Base-by-base conservation (phyloP, 176 grass and related monocot genomes). In the Musa beccarii region DNA sequence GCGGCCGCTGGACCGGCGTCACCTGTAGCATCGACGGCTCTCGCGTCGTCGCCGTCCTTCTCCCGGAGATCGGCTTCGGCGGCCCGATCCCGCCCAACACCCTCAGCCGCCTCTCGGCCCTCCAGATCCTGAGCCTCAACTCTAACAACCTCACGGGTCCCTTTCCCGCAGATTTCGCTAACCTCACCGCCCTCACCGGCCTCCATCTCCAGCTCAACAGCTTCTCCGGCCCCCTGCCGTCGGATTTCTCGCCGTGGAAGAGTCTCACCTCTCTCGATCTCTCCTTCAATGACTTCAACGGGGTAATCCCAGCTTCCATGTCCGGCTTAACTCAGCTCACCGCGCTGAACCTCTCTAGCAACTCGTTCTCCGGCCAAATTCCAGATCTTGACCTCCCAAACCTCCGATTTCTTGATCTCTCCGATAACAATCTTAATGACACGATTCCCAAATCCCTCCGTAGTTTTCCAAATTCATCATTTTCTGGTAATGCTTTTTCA, bases 151-250 rank as follows among this genome's bases (percentile, higher is more conserved):
- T 99, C 25, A 77, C 86, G 1, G 88, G 88, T 2, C 15, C 64
- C 0, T 79, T 99, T 64, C 95, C 95, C 0, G 19, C 69, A 0
- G 95, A 99, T 76, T 74, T 99, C 11, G 83, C 88, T 25, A 76
- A 14, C 0, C 91, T 99, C 11, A 49, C 59, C 0, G 9, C 7
- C 11, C 90, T 99, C 87, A 74, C 81, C 21, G 91, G 81, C 0
- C 87, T 99, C 52, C 86, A 99, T 78, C 83, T 99, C 68, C 95
- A 99, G 81, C 66, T 76, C 57, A 99, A 99, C 79, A 80, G 78
- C 51, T 92, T 99, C 56, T 81, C 84, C 20, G 90, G 95, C 59
- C 79, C 66, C 5, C 34, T 91, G 20, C 86, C 95, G 0, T 0
- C 11, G 0, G 63, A 59, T 0, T 65, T 94, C 62, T 76, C 66